phyloP scores from a whole-genome alignment of 2,329 filamentous ascomycete genomes.

The Trichophyton mentagrophytes region DNA sequence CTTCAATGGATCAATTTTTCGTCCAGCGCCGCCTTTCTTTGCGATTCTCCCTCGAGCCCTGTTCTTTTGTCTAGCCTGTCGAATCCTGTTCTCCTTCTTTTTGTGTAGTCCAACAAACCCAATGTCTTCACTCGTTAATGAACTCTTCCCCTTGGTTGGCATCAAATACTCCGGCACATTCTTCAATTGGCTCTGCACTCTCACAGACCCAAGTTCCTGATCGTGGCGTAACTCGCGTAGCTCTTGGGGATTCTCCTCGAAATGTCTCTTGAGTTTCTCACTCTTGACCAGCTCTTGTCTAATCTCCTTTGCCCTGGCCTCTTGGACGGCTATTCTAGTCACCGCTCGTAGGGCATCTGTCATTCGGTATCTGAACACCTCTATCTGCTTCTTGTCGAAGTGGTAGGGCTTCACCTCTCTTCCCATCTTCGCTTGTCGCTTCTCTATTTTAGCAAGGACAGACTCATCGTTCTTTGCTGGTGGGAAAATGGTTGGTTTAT shows the following conservation, averaged over 20 bases:
- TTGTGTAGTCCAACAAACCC: constrained; percentile 61
- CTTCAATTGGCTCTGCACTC: constrained; percentile 78
- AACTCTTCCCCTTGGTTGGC: constrained; percentile 62
- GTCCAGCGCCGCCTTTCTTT: constrained; percentile 41
- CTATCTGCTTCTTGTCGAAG: constrained; percentile 88
- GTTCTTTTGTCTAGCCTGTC: constrained; percentile 37
- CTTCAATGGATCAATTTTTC: constrained; percentile 73
- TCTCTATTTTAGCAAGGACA: constrained; percentile 64
- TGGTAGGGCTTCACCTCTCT: constrained; percentile 79
- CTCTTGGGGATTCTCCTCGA: constrained; percentile 91
- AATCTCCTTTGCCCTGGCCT: constrained; percentile 78
- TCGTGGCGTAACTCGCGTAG: constrained; percentile 81
- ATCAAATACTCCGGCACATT: constrained; percentile 90
- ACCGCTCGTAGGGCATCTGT: constrained; percentile 83
- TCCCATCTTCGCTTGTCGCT: constrained; percentile 63
- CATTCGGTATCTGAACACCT: constrained; percentile 90
- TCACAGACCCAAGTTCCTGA: constrained; percentile 67
- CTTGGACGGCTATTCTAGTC: constrained; percentile 76
- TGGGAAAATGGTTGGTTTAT: constrained; percentile 69
- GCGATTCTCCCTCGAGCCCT: constrained; percentile 31
- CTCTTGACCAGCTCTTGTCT: constrained; percentile 82
- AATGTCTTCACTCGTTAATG: constrained; percentile 50
- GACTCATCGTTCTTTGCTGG: constrained; percentile 73
- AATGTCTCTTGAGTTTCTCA: constrained; percentile 87
- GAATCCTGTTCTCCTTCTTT: constrained; percentile 37